phyloP scores from a whole-genome alignment of 163 green algal genomes.

The Scenedesmus sp. region DNA sequence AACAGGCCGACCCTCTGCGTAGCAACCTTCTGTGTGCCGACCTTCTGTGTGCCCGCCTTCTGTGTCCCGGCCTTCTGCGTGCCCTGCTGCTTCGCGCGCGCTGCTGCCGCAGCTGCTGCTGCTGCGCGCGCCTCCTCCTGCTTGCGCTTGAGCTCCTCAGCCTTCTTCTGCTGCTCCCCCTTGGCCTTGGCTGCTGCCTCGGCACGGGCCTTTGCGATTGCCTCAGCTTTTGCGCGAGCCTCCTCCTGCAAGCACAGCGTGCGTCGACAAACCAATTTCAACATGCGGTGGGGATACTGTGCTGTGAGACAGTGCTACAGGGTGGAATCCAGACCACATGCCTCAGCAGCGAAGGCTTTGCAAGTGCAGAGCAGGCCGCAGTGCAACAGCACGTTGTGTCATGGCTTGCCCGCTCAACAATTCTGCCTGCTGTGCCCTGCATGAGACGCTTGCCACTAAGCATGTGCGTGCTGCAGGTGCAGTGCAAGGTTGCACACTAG shows the following conservation, averaged over 20 bases:
- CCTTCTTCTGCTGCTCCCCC: constrained; percentile 18
- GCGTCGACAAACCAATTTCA: neutral
- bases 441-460: too few relatives aligned
- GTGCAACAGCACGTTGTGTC: too few relatives aligned
- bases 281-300: neutral
- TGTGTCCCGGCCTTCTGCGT: neutral
- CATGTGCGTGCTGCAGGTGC: too few relatives aligned
- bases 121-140: neutral
- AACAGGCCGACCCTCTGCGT: neutral
- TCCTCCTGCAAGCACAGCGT: constrained; percentile 5
- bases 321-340: too few relatives aligned
- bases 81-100: constrained; percentile 32
- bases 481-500: too few relatives aligned
- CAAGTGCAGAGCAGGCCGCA: too few relatives aligned
- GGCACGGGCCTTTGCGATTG: neutral
- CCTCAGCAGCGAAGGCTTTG: too few relatives aligned
- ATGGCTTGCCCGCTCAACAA: too few relatives aligned
- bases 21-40: neutral
- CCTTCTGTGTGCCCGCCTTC: neutral
- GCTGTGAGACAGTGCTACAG: too few relatives aligned
- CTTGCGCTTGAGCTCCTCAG: constrained; percentile 22
- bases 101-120: constrained; percentile 29
- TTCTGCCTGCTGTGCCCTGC: too few relatives aligned
- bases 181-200: constrained; percentile 1
- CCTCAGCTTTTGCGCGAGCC: constrained; percentile 4